A percentile compares a stretch with the other conserved stretches of the same genome.
These are phyloP conservation scores for Tieghemostelium lacteum DNA, from an alignment of 78 protist species.

Conservation along the genomic window DNA sequence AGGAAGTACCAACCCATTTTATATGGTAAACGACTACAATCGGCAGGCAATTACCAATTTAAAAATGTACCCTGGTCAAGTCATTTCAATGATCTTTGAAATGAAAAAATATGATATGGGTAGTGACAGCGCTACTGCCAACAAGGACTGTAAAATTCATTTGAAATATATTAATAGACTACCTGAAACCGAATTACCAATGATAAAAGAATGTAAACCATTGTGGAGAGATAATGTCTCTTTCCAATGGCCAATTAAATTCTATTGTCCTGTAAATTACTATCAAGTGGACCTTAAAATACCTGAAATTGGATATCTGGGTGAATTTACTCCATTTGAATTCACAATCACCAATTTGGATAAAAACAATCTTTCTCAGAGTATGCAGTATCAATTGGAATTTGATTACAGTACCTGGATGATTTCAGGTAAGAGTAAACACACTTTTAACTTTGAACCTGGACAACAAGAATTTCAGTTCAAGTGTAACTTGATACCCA, in stretches of 20 bases:
- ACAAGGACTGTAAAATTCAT: background rate
- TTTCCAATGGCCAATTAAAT: constrained; percentile 34
- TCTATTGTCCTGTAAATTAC: constrained; percentile 13
- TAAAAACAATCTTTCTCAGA: constrained; percentile 12
- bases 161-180: constrained; percentile 55
- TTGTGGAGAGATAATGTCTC: constrained; percentile 62
- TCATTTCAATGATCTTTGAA: constrained; percentile 49
- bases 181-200: constrained; percentile 8
- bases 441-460: background rate
- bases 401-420: constrained; percentile 40
- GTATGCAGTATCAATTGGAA: constrained; percentile 3
- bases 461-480: too few relatives aligned
- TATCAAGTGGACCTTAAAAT: constrained; percentile 30
- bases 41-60: constrained; percentile 7
- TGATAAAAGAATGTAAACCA: constrained; percentile 40
- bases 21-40: constrained; percentile 60
- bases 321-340: constrained; percentile 33
- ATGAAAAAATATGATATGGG: constrained; percentile 58
- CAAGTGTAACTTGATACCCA: constrained; percentile 31
- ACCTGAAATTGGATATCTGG: background rate
- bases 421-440: constrained; percentile 43
- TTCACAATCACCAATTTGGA: constrained; percentile 39
- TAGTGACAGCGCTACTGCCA: too few relatives aligned
- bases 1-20: constrained; percentile 12
- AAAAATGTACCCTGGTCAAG: constrained; percentile 64